A percentile compares a stretch with the other conserved stretches of the same genome.
Conservation (phyloP, 805 yeast species). For the Hanseniaspora lachancei region DNA sequence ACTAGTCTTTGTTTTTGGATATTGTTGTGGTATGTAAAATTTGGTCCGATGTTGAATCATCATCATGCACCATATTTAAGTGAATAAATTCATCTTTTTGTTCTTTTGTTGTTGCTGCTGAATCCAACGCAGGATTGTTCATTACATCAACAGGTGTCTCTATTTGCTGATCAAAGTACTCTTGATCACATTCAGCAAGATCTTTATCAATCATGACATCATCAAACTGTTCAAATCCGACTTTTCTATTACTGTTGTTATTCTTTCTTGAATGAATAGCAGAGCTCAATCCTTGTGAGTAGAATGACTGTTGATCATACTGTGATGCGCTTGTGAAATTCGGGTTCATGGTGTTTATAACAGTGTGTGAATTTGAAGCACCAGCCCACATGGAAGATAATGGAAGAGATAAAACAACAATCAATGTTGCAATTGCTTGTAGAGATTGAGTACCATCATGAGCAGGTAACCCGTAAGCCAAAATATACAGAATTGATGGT, state of each 20-base stretch:
- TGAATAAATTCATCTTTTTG: background rate
- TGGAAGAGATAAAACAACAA: constrained; percentile 65
- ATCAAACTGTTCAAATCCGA: constrained; percentile 2
- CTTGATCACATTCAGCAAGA: background rate
- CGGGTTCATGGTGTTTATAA: constrained; percentile 29
- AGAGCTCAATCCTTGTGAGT: constrained; percentile 11
- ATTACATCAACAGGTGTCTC: constrained; percentile 7
- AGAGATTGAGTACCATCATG: constrained; percentile 29
- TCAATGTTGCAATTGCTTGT: constrained; percentile 41
- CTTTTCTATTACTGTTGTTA: background rate
- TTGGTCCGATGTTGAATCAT: background rate
- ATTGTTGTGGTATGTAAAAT: background rate
- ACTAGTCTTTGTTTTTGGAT: background rate
- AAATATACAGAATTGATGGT: constrained; percentile 57
- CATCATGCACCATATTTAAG: background rate
- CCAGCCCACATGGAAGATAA: constrained; percentile 83
- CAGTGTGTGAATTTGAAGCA: constrained; percentile 40
- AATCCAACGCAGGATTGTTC: background rate
- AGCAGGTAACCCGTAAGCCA: constrained; percentile 34
- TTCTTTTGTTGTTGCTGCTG: background rate
- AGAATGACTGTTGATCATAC: constrained; percentile 8
- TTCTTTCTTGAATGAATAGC: constrained; percentile 10
- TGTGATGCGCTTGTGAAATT: constrained; percentile 17
- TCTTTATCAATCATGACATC: background rate
- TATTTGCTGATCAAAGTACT: constrained; percentile 1